Conservation (phyloP, 1,139 yeast genomes). For the Lodderomyces jiufengensis region DNA sequence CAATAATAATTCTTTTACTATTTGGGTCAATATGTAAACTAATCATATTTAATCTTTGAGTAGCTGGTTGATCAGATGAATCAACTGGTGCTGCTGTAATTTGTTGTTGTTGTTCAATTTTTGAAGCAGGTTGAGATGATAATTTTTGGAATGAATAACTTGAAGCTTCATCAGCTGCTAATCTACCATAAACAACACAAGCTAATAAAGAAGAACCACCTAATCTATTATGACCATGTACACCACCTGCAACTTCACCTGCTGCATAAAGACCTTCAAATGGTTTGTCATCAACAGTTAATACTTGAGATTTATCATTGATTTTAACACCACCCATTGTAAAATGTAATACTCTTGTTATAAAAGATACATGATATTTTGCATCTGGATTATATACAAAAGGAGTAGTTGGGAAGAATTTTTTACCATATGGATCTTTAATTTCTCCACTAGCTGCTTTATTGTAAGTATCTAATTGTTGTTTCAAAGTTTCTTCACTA, state of each 20-base stretch:
- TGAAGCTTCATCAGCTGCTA: slow-evolving; percentile 50
- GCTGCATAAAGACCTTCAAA: slow-evolving; percentile 68
- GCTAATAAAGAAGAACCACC: slow-evolving; percentile 78
- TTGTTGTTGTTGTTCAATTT: slow-evolving; percentile 15
- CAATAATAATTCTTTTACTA: slow-evolving; percentile 29
- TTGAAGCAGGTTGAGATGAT: slow-evolving; percentile 12
- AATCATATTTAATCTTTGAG: slow-evolving; percentile 38
- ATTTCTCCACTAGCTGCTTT: slow-evolving; percentile 42
- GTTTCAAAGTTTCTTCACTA: slow-evolving; percentile 24
- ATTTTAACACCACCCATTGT: slow-evolving; percentile 85
- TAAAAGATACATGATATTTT: slow-evolving; percentile 47
- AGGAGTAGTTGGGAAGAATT: slow-evolving; percentile 50
- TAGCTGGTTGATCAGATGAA: slow-evolving; percentile 11
- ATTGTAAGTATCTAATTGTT: slow-evolving; percentile 43
- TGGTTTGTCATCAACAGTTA: slow-evolving; percentile 36
- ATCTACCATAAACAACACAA: slow-evolving; percentile 77
- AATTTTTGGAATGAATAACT: slow-evolving; percentile 31
- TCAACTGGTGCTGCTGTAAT: slow-evolving; percentile 2
- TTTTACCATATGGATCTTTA: slow-evolving; percentile 48
- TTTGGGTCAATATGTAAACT: slow-evolving; percentile 41
- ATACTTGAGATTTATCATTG: slow-evolving; percentile 54
- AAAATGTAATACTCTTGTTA: slow-evolving; percentile 78
- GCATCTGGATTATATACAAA: slow-evolving; percentile 28
- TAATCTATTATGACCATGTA: slow-evolving; percentile 72
- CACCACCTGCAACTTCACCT: slow-evolving; percentile 82